Evolutionary conservation across 2,329 filamentous ascomycete genomes (phyloP).

Genomic region (Alternaria viburni): DNA sequence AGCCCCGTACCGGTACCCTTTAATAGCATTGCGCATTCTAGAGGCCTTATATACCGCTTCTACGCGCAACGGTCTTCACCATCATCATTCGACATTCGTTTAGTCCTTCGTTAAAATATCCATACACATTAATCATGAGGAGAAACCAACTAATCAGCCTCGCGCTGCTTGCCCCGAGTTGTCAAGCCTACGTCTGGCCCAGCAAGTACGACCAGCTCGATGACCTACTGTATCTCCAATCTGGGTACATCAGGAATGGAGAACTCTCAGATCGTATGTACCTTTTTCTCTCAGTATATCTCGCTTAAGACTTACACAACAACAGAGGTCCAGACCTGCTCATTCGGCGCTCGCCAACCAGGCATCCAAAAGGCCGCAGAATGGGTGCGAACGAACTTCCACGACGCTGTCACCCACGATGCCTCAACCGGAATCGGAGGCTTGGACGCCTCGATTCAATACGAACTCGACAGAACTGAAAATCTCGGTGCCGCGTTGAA

Average conservation of each 20-base stretch:
- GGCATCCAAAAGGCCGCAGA: slow-evolving; percentile 33
- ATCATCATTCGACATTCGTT: not conserved
- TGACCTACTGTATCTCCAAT: slow-evolving; percentile 9
- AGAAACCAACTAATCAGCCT: not conserved
- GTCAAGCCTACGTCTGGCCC: slow-evolving; percentile 15
- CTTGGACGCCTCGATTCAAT: slow-evolving; percentile 45
- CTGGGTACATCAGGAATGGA: slow-evolving; percentile 3
- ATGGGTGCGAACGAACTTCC: slow-evolving; percentile 45
- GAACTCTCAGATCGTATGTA: slow-evolving; percentile 9
- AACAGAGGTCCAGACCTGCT: slow-evolving; percentile 23
- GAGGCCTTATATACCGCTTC: not conserved
- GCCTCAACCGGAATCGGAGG: slow-evolving; percentile 38
- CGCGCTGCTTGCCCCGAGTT: slow-evolving; percentile 7
- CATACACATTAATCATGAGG: not conserved
- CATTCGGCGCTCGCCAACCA: slow-evolving; percentile 18
- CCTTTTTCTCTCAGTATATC: not conserved
- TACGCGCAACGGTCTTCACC: not conserved
- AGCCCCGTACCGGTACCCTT: not conserved
- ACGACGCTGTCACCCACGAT: slow-evolving; percentile 43
- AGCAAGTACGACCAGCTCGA: slow-evolving; percentile 12
- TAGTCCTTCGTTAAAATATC: not conserved
- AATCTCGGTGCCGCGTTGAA: slow-evolving; percentile 44
- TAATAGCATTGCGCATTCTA: not conserved
- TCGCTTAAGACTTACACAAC: not conserved
- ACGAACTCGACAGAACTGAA: slow-evolving; percentile 36